Evolutionary conservation across 2,329 filamentous ascomycete genomes (phyloP), one percentile per base, ranked within the genome.

Genomic region (Biscogniauxia sp.): DNA sequence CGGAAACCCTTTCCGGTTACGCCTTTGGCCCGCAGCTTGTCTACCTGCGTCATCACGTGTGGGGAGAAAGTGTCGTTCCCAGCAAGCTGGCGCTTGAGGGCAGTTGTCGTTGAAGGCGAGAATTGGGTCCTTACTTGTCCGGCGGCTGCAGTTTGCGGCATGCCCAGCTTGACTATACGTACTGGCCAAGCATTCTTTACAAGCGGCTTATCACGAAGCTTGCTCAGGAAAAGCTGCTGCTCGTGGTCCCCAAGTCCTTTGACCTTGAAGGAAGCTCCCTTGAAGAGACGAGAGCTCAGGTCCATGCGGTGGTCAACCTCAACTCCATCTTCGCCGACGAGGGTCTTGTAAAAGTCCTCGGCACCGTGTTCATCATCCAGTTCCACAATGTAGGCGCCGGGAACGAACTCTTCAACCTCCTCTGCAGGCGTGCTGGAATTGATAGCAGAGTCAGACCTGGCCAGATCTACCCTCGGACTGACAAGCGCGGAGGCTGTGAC

Each of bases 201-300:
- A 9, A 13, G 52, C 52, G 17, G 52, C 25, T 19, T 54, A 11
- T 26, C 20, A 37, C 37, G 37, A n/a, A 45, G 37, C 11, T 45
- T 45, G 37, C 17, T 45, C 15, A 45, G 17, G 37, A 45, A 45
- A 15, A 45, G 37, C 17, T 45, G 37, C 7, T n/a, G 37, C 7
- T 54, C 25, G 26, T 20, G 3, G 20, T 13, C 19, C 13, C 26
- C 26, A 17, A 28, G 19, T 4, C 26, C 52, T 6, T 20, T 26
- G 17, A 61, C 53, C 51, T 57, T 25, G 55, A 61, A 56, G 11
- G 59, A 61, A 19, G 51, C 59, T 20, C 59, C 59, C 17, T 61
- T 57, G 52, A 61, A 61, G 28, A 61, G 32, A 6, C 20, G 20
- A 41, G 37, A 51, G 52, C 49, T n/a, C 52, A 61, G 20, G 55